Percentiles rank a stretch among this genome's conserved stretches.
Conservation (phyloP, 805 yeast genomes). For the Yarrowia osloensis region DNA sequence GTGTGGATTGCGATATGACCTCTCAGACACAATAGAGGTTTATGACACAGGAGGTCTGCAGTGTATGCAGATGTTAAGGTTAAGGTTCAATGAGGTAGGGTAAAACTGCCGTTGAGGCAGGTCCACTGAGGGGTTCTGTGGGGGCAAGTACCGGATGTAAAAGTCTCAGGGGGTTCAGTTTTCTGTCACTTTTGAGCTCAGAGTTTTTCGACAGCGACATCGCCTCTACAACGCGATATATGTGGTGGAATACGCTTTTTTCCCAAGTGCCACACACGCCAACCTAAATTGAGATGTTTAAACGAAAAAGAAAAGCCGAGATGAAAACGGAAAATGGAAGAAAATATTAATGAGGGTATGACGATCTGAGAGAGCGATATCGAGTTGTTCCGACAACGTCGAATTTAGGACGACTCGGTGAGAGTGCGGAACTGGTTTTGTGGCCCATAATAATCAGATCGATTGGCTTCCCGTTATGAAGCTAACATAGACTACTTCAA, state of each 20-base stretch:
- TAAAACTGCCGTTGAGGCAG: background rate
- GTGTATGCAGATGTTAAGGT: constrained; percentile 1
- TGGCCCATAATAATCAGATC: background rate
- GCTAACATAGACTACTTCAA: background rate
- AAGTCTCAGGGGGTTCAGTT: too few species aligned
- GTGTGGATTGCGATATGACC: background rate
- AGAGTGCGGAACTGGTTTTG: background rate
- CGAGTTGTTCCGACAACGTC: too few species aligned
- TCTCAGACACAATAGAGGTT: constrained; percentile 16
- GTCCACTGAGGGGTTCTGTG: background rate
- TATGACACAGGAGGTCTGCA: constrained; percentile 26
- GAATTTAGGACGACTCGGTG: too few species aligned
- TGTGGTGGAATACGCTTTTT: background rate
- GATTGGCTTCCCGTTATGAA: background rate
- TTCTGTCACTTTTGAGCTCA: too few species aligned
- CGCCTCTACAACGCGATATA: background rate
- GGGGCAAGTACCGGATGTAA: too few species aligned
- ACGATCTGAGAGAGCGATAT: too few species aligned
- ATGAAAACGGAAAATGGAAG: background rate
- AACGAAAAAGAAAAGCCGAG: background rate
- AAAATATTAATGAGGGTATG: background rate
- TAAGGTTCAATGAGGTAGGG: constrained; percentile 27
- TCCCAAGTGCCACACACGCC: constrained; percentile 5
- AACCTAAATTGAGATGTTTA: constrained; percentile 4
- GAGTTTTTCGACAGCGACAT: too few species aligned